Evolutionary conservation across 2,329 filamentous ascomycete species (phyloP), one percentile per base, ranked within the genome.

Genomic region (Fusarium musae): DNA sequence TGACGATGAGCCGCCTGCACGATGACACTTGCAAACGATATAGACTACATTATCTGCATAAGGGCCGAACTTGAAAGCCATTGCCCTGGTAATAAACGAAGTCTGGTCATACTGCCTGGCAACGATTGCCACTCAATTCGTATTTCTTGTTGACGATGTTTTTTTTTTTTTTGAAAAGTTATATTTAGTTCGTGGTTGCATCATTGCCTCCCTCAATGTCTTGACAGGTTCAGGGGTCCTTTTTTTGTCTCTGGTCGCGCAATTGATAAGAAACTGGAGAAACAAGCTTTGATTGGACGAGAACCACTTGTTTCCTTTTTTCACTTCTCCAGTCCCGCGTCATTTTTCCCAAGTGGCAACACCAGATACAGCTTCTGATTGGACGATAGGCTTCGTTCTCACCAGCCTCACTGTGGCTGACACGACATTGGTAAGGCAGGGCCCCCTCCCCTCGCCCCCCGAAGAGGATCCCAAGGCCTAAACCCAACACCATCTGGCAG

Each of bases 401-500:
- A 67, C 58, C 63, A 77, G 75, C 75, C 75, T 78, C 75, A 77
- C 56, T 66, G 75, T 76, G 75, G 75, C 75, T 73, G 42, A 62
- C 57, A 66, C 69, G 63, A 64, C 52, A 53, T 69, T 58, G 74
- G 66, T 67, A 68, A 46, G 66, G 65, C 63, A 74, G 64, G 59
- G 57, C 75, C 72, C 75, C 69, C 75, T 59, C 62, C 53, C 57
- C 64, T 65, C 64, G 67, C 60, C 62, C 61, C 61, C 66, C 57
- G 60, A 69, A 58, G 65, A 66, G 56, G 68, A 69, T 56, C 61
- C 73, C 57, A 76, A 75, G 66, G 67, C 73, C 75, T 69, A 77
- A 79, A 75, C 75, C 77, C 76, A 77, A 79, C 76, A 76, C 77
- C 76, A 77, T 78, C 77, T 76, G 78, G 78, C 76, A 75, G 75